Conservation (phyloP, 1,284 basidiomycete species). For the Testicularia cyperi region DNA sequence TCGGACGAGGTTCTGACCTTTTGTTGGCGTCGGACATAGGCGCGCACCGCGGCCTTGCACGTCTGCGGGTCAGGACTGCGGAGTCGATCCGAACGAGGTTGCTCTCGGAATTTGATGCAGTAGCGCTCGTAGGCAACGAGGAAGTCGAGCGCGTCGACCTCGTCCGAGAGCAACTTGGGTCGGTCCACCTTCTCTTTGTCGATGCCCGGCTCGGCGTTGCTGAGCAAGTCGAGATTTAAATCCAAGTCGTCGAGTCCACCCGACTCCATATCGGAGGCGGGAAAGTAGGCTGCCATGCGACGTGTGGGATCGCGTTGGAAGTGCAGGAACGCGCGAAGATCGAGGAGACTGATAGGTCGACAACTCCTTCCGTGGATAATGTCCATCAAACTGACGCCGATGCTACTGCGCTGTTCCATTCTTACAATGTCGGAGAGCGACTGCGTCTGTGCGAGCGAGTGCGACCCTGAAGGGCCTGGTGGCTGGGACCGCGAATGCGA, state of each 20-base stretch:
- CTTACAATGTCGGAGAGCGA: constrained; percentile 12
- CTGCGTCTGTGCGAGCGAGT: background rate
- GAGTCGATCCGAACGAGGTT: constrained; percentile 20
- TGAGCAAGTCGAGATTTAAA: constrained; percentile 11
- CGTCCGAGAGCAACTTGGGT: constrained; percentile 20
- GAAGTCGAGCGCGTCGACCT: constrained; percentile 46
- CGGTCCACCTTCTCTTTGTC: constrained; percentile 2
- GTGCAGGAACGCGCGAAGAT: constrained; percentile 20
- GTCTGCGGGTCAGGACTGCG: constrained; percentile 26
- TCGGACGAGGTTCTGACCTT: constrained; percentile 20
- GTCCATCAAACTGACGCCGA: constrained; percentile 42
- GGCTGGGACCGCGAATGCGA: constrained; percentile 1
- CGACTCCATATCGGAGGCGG: constrained; percentile 28
- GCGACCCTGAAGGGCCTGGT: no score
- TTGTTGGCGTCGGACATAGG: constrained; percentile 18
- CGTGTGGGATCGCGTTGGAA: constrained; percentile 25
- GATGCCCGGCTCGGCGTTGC: constrained; percentile 1
- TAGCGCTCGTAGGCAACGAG: constrained; percentile 44
- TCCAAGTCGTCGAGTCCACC: constrained; percentile 17
- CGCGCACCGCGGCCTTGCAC: constrained; percentile 25
- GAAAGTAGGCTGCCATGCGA: constrained; percentile 18
- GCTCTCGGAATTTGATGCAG: constrained; percentile 22
- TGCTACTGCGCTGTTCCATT: constrained; percentile 8
- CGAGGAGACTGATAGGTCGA: constrained; percentile 37
- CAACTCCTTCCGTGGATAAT: constrained; percentile 47